These are phyloP conservation scores for Aphanomyces astaci DNA, from an alignment of 352 stramenopile species.

Conservation along the genomic window DNA sequence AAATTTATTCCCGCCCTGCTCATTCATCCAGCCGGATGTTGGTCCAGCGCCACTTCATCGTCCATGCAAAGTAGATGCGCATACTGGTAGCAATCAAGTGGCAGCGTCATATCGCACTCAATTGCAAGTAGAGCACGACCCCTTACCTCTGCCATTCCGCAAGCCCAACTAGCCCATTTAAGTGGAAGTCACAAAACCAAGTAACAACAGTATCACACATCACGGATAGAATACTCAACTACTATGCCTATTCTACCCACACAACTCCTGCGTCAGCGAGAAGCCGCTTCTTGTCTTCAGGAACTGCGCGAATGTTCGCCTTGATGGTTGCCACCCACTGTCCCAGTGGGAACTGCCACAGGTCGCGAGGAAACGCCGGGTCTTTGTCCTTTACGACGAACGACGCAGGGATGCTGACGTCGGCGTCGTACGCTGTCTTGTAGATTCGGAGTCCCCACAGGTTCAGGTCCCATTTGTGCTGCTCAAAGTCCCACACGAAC, in stretches of 20 bases:
- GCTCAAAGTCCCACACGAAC: slow-evolving; percentile 20
- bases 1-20: too few relatives aligned
- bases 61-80: too few relatives aligned
- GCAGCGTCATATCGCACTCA: too few relatives aligned
- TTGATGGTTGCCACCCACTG: background rate
- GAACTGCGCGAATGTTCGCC: background rate
- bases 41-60: too few relatives aligned
- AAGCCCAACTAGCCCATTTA: too few relatives aligned
- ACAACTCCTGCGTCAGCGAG: background rate
- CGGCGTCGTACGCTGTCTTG: slow-evolving; percentile 59
- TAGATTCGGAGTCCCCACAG: slow-evolving; percentile 65
- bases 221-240: too few relatives aligned
- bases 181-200: too few relatives aligned
- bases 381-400: slow-evolving; percentile 78
- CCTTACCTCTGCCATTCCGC: too few relatives aligned
- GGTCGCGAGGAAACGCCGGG: slow-evolving; percentile 5
- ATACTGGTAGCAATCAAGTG: too few relatives aligned
- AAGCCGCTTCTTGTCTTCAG: slow-evolving; percentile 6
- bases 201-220: too few relatives aligned
- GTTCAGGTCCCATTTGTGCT: slow-evolving; percentile 20
- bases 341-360: slow-evolving; percentile 4
- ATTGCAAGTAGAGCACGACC: too few relatives aligned
- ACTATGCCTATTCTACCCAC: background rate
- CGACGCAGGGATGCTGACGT: slow-evolving; percentile 83
- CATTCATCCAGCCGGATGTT: too few relatives aligned